Evolutionary conservation across 768 basidiomycete genomes (phyloP).

Genomic region (Naganishia onofrii): DNA sequence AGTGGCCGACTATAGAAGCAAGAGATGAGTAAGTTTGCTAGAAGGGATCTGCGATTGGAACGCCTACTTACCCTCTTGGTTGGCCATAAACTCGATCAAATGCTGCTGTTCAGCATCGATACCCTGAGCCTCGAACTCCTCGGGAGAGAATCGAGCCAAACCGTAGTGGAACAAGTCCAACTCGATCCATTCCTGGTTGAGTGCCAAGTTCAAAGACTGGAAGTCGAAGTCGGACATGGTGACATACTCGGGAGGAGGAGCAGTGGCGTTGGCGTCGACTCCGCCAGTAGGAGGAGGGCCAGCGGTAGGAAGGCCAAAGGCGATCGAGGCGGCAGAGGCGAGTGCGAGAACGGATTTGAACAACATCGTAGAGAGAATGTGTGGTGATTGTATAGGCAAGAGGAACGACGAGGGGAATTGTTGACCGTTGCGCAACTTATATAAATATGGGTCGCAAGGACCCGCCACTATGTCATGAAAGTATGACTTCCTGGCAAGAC

Average conservation of each 20-base stretch:
- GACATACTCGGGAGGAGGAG: conserved; percentile 47
- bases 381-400: background rate
- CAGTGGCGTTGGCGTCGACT: conserved; percentile 47
- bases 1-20: conserved; percentile 62
- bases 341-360: conserved; percentile 27
- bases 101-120: conserved; percentile 59
- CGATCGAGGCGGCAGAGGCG: conserved; percentile 26
- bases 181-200: conserved; percentile 58
- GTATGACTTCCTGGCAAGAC: too few species aligned
- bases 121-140: conserved; percentile 62
- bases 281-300: conserved; percentile 42
- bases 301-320: conserved; percentile 37
- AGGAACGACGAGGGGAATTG: background rate
- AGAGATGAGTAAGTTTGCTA: too few species aligned
- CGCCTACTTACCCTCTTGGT: conserved; percentile 34
- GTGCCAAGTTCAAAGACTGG: conserved; percentile 59
- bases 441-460: too few species aligned
- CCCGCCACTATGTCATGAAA: too few species aligned
- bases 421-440: background rate
- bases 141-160: conserved; percentile 58
- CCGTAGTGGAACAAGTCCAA: conserved; percentile 62
- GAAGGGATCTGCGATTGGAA: too few species aligned
- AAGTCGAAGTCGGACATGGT: conserved; percentile 55
- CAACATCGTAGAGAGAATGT: conserved; percentile 9
- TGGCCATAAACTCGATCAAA: conserved; percentile 63